Base-by-base conservation (phyloP, 805 yeast species). In the Zygoascus biomembranicola region DNA sequence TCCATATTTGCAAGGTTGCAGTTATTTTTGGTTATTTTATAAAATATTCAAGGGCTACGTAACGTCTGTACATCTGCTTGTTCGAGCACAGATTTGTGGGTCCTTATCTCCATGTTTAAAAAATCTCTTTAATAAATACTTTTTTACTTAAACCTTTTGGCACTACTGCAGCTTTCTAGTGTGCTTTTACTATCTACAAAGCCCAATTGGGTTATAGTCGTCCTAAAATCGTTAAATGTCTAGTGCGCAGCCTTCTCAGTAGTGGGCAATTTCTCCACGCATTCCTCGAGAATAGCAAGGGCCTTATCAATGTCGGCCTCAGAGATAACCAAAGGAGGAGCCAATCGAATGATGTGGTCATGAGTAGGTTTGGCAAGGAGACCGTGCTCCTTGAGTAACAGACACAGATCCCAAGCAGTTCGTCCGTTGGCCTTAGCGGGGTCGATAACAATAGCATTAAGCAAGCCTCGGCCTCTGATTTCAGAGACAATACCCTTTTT, bases 281-380 rank as follows among this genome's bases (percentile, higher is more conserved):
- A 75, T 60, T 75, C 63, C 68, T 77, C 76, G 62, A 92, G 90
- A 48, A 85, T 76, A 13, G 79, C 84, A 52, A 90, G 84, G 65
- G 97, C 97, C 71, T 79, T 83, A 59, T 80, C 70, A 64, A 92
- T 75, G 66, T 92, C 97, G 63, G 85, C 92, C 67, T 90, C 84
- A 32, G 90, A 79, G 60, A 92, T 92, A 43, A 90, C 95, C 69
- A 92, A 76, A 23, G 98, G 97, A 54, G 98, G 98, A 10, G 98
- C 97, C 68, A 92, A 77, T 76, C 98, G 85, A 67, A 92, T 90
- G 64, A 92, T 90, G 70, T 90, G 85, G 63, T 90, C 96, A 69
- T 92, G 98, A 1, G 98, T 90, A 60, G 97, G 98, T 73, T 90
- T 92, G 58, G 98, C 97, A 65, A 90, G 76, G 14, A 92, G 85